Conservation (phyloP, 768 basidiomycete genomes). For the Pisolithus tinctorius region DNA sequence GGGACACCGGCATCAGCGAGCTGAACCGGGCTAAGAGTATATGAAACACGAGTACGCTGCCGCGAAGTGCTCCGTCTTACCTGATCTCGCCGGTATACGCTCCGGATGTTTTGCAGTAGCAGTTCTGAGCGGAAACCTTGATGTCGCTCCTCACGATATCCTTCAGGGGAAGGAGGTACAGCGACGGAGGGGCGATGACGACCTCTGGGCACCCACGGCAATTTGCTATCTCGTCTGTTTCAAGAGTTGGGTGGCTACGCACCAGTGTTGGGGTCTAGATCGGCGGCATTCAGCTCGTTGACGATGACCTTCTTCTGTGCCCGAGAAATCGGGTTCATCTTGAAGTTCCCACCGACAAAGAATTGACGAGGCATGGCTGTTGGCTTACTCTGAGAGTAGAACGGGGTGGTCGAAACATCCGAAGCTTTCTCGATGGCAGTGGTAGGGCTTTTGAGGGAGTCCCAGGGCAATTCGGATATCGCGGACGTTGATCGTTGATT, state of each 20-base stretch:
- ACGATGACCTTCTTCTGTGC: slow-evolving; percentile 62
- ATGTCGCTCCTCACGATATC: slow-evolving; percentile 57
- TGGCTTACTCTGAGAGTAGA: neutral
- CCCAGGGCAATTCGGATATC: neutral
- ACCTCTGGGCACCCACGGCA: slow-evolving; percentile 53
- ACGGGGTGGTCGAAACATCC: neutral
- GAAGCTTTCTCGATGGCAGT: too few relatives aligned
- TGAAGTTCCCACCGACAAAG: slow-evolving; percentile 98
- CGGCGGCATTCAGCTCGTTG: slow-evolving; percentile 67
- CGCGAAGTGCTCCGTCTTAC: slow-evolving; percentile 30
- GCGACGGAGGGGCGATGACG: slow-evolving; percentile 83
- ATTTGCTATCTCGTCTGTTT: slow-evolving; percentile 5
- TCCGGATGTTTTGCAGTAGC: slow-evolving; percentile 74
- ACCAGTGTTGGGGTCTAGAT: slow-evolving; percentile 76
- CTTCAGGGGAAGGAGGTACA: slow-evolving; percentile 78
- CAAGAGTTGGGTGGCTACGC: slow-evolving; percentile 10
- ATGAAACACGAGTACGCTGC: neutral
- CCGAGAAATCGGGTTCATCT: slow-evolving; percentile 81
- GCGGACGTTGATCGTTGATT: neutral
- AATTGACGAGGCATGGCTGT: slow-evolving; percentile 68
- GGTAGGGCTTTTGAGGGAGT: neutral
- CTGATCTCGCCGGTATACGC: slow-evolving; percentile 98
- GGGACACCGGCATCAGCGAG: slow-evolving; percentile 81
- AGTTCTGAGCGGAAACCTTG: slow-evolving; percentile 87
- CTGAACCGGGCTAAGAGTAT: slow-evolving; percentile 58